Evolutionary conservation across 345 rosid species (phyloP), one percentile per base, ranked within the genome.

Genomic region (Eucalyptus camaldulensis): DNA sequence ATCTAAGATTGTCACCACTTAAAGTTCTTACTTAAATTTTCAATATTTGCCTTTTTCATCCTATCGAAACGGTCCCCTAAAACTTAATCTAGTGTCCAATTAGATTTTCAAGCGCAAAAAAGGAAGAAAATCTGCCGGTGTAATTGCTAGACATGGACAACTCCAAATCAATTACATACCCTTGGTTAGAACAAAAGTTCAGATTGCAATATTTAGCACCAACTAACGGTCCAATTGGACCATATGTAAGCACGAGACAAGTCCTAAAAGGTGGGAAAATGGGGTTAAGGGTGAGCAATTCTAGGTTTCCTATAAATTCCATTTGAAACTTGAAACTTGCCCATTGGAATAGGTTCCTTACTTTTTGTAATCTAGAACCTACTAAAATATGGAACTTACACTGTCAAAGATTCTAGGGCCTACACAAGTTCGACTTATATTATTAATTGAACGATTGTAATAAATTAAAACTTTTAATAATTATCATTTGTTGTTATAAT

Each of bases 401-500:
- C 21, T 53, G 10, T 53, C 10, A 53, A 53, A 53, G 5, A 53
- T 53, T 53, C 5, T 8, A 19, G 58, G 58, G 58, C 8, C 1
- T 8, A 53, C 5, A 53, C 25, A 53, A 21, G 25, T 53, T 53
- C 1, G 10, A 53, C 10, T 53, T 53, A 53, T 53, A 21, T 53
- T 53, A 53, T 53, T 53, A 21, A 53, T 53, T 8, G 25, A 53
- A 53, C 1, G 2, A 53, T 53, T 4, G 0, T 21, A 53, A 5
- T 53, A 1, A 53, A 53, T 53, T 53, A 53, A 21, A 53, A 53
- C 58, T 2, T 53, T 53, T 53, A 8, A 53, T 19, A 53, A 53
- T 2, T 5, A 53, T 5, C 1, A 8, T 5, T 21, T 53, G 0
- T 53, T 53, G 2, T 53, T 53, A 53, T 21, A 21, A 53, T 53